Evolutionary conservation across 1,139 yeast genomes (phyloP).

Genomic region (Saccharomycopsis crataegensis): DNA sequence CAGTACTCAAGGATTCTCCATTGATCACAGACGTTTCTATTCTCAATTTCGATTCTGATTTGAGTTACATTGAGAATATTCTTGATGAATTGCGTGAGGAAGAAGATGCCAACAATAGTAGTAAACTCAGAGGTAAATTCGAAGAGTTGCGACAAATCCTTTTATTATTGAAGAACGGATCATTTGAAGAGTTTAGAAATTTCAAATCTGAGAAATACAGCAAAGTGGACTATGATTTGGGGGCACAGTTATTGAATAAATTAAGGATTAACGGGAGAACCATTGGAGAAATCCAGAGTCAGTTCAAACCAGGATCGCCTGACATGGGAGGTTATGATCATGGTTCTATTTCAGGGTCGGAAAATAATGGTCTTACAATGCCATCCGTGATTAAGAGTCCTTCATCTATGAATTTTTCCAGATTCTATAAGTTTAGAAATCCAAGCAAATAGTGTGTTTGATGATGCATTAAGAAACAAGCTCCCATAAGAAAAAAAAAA

Average conservation of each 20-base stretch:
- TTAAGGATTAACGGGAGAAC: conserved; percentile 17
- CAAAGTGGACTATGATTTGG: conserved; percentile 16
- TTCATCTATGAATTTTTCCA: conserved; percentile 15
- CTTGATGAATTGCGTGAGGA: conserved; percentile 12
- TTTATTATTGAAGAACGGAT: conserved; percentile 16
- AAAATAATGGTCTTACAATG: neutral
- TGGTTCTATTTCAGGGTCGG: neutral
- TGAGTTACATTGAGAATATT: conserved; percentile 49
- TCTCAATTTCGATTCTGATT: conserved; percentile 54
- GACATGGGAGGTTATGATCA: neutral
- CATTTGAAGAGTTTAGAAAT: conserved; percentile 19
- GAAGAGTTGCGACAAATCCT: conserved; percentile 19
- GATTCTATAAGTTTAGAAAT: conserved; percentile 17
- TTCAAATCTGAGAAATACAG: conserved; percentile 15
- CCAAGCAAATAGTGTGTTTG: conserved; percentile 8
- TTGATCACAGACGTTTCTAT: conserved; percentile 42
- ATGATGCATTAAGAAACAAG: too few species aligned
- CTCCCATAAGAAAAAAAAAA: neutral
- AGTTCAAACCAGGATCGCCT: neutral
- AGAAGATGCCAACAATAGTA: neutral
- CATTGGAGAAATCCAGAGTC: conserved; percentile 9
- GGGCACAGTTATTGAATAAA: conserved; percentile 16
- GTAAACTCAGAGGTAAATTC: conserved; percentile 9
- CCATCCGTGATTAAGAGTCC: conserved; percentile 11
- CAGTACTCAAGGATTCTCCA: conserved; percentile 46